Conservation (phyloP, 169 alveolate genomes). For the Eimeria brunetti region DNA sequence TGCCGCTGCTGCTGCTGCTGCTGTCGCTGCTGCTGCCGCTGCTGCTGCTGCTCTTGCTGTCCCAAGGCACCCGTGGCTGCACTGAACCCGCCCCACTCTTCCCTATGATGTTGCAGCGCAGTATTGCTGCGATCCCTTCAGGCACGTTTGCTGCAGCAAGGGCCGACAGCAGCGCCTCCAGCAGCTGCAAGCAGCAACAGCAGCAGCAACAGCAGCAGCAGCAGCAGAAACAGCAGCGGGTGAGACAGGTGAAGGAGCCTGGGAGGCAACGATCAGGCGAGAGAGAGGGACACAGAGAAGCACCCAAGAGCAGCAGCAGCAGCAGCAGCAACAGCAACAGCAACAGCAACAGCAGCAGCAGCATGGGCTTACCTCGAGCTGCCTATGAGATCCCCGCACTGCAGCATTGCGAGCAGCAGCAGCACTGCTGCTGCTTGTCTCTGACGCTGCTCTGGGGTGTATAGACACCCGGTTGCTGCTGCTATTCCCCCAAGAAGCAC, state of each 20-base stretch:
- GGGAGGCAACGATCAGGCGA: not conserved
- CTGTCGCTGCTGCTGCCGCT: conserved; percentile 33
- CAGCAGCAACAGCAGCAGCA: conserved; percentile 54
- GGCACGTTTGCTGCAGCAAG: conserved; percentile 56
- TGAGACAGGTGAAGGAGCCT: not conserved
- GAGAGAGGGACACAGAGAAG: not conserved
- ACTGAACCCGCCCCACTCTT: conserved; percentile 8
- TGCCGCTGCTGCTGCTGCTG: conserved; percentile 34
- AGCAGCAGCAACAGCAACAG: conserved; percentile 52
- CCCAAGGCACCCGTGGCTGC: conserved; percentile 48
- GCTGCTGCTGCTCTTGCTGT: conserved; percentile 6
- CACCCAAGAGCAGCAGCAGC: not conserved
- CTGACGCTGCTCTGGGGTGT: not conserved
- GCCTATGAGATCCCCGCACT: conserved; percentile 6
- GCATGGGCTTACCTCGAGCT: conserved; percentile 55
- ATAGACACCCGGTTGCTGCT: not conserved
- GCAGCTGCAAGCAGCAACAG: conserved; percentile 2
- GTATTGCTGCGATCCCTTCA: conserved; percentile 17
- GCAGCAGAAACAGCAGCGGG: no score
- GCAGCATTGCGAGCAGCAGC: conserved; percentile 38
- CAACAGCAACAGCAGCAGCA: not conserved
- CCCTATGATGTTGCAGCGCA: conserved; percentile 51
- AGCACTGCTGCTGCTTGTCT: not conserved
- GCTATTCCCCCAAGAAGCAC: not conserved
- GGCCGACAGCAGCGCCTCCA: conserved; percentile 60